phyloP scores from a whole-genome alignment of 768 basidiomycete species.

The Leucocoprinus leucothites region DNA sequence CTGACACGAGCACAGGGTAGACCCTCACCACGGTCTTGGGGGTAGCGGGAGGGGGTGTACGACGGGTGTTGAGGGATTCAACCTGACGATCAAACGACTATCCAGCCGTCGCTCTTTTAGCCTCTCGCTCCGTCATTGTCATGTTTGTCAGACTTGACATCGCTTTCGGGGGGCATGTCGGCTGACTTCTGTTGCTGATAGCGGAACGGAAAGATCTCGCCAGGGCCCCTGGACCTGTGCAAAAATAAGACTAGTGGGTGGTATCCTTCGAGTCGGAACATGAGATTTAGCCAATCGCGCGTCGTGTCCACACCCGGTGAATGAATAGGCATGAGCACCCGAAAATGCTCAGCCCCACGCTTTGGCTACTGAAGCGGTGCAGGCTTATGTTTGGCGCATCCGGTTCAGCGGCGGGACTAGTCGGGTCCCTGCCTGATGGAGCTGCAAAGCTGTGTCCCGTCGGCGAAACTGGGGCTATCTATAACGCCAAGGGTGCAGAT shows the following conservation, averaged over 20 bases:
- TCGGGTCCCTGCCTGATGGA: neutral
- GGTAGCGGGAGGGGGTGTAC: neutral
- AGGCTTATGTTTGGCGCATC: neutral
- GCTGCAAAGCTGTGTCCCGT: neutral
- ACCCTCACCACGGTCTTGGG: neutral
- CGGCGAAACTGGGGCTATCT: neutral
- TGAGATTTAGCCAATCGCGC: neutral
- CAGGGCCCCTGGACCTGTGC: neutral
- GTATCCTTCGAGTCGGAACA: slow-evolving; percentile 1
- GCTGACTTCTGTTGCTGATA: neutral
- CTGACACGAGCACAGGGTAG: slow-evolving; percentile 8
- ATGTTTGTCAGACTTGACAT: neutral
- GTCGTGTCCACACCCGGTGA: neutral
- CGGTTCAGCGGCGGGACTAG: neutral
- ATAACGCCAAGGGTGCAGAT: no score
- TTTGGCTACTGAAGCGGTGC: slow-evolving; percentile 6
- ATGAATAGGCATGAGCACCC: neutral
- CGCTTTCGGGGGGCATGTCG: neutral
- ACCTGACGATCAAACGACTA: slow-evolving; percentile 10
- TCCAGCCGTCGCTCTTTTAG: slow-evolving; percentile 10
- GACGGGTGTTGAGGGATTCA: slow-evolving; percentile 8
- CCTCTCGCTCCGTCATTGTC: neutral
- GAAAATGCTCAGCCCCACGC: neutral
- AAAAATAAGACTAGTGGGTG: neutral
- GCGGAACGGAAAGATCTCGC: slow-evolving; percentile 1